Conservation (phyloP, 805 yeast species). For the Starmera dryadoides region DNA sequence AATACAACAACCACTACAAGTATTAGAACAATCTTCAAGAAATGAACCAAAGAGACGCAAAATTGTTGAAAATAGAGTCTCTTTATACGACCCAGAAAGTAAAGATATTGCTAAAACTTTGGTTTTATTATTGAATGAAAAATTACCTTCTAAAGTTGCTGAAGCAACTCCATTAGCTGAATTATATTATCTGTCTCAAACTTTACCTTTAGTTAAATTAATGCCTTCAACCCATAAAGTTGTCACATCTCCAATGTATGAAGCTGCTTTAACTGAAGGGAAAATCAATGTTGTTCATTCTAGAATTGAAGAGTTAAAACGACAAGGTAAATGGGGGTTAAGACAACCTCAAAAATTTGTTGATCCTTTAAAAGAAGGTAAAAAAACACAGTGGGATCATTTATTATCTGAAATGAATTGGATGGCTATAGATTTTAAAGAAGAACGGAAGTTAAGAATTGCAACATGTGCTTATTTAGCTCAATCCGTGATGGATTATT, state of each 20-base stretch:
- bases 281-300: constrained; percentile 84
- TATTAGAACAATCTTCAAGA: constrained; percentile 4
- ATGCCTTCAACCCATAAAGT: constrained; percentile 84
- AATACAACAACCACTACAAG: not conserved
- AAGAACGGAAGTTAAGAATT: constrained; percentile 59
- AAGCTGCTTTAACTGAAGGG: constrained; percentile 81
- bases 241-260: constrained; percentile 77
- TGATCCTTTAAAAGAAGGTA: constrained; percentile 47
- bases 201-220: constrained; percentile 75
- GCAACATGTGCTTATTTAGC: constrained; percentile 68
- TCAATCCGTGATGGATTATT: constrained; percentile 67
- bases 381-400: constrained; percentile 63
- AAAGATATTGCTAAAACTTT: constrained; percentile 37
- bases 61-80: constrained; percentile 7
- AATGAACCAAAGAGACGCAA: constrained; percentile 8
- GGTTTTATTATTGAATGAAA: constrained; percentile 41
- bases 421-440: constrained; percentile 74
- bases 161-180: constrained; percentile 73
- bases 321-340: constrained; percentile 85
- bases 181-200: constrained; percentile 78
- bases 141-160: constrained; percentile 44
- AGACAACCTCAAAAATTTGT: constrained; percentile 69
- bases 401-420: constrained; percentile 74
- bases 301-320: constrained; percentile 84
- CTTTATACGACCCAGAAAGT: constrained; percentile 25